These are phyloP conservation scores for Nakazawaea wickerhamii DNA, from an alignment of 805 yeast species.

Conservation along the genomic window DNA sequence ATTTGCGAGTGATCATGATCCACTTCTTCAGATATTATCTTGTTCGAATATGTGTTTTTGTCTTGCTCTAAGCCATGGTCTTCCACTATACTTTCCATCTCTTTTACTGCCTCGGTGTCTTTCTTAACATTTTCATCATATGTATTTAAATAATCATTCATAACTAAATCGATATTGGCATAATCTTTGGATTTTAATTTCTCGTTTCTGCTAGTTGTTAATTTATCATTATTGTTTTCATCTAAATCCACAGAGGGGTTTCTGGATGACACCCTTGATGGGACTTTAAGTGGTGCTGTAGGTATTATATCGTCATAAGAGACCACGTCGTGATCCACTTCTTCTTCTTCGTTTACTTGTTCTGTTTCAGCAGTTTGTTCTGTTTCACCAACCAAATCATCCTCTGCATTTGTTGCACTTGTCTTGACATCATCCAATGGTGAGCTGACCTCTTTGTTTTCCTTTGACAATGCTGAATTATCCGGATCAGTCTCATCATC, in stretches of 20 bases:
- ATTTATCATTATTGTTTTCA: conserved; percentile 1
- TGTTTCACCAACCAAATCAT: neutral
- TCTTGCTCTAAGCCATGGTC: neutral
- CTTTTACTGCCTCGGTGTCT: neutral
- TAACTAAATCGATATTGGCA: conserved; percentile 1
- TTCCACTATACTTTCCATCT: neutral
- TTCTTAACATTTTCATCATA: neutral
- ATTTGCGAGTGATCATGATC: conserved; percentile 5
- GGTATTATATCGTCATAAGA: conserved; percentile 4
- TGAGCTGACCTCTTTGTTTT: neutral
- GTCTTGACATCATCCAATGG: too few relatives aligned
- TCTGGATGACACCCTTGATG: conserved; percentile 7
- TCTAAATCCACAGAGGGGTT: conserved; percentile 10
- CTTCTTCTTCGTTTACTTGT: neutral
- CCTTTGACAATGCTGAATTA: neutral
- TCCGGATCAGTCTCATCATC: neutral
- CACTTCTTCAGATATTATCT: neutral
- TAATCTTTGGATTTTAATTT: conserved; percentile 7
- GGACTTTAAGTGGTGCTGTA: conserved; percentile 9
- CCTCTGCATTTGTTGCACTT: too few relatives aligned
- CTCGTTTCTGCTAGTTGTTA: neutral
- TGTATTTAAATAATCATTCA: conserved; percentile 8
- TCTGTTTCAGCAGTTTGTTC: neutral
- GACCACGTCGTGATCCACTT: neutral
- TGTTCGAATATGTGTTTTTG: too few relatives aligned